Evolutionary conservation across 2,329 filamentous ascomycete species (phyloP), one percentile per base, ranked within the genome.

Genomic region (Penicillium sp.): DNA sequence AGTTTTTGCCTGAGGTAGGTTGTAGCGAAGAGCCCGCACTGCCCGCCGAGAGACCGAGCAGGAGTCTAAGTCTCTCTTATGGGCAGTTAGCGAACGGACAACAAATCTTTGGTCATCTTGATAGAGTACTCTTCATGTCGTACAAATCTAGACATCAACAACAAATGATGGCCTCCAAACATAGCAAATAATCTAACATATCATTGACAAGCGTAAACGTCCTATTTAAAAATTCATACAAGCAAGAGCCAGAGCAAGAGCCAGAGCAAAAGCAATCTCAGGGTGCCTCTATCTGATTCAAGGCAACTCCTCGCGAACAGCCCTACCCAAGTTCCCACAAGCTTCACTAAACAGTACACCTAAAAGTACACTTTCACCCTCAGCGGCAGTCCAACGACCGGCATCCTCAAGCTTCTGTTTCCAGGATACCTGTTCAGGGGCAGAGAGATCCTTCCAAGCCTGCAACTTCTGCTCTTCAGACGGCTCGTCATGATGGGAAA

Each of bases 301-400:
- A 44, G 48, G 32, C 54, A 66, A 57, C 18, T 43, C 55, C n/a
- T 58, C 54, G 16, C 51, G 45, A 13, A 62, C 63, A 52, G 44
- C 48, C 27, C 55, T 45, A 3, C 54, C 53, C 44, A 67, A 22
- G 24, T 50, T 40, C 27, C 51, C 61, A 58, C 62, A 60, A 48
- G 90, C 78, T 73, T 91, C 83, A 18, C 86, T 83, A 73, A 95
- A 95, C 58, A 95, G 76, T 31, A 95, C 83, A 3, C 89, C 88
- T 73, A 87, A 85, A 62, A 95, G 82, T 29, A 94, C 83, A 9
- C 79, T 81, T 76, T 93, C 90, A 3, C 89, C 89, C 79, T 93
- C 89, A 36, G 84, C 80, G 67, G 87, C 85, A n/a, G 83, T 83
- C 90, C 90, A 95, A 59, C 91, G 84, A 0, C 90, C 90, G 0